phyloP scores from a whole-genome alignment of 768 basidiomycete genomes.

The Gyrodon lividus region DNA sequence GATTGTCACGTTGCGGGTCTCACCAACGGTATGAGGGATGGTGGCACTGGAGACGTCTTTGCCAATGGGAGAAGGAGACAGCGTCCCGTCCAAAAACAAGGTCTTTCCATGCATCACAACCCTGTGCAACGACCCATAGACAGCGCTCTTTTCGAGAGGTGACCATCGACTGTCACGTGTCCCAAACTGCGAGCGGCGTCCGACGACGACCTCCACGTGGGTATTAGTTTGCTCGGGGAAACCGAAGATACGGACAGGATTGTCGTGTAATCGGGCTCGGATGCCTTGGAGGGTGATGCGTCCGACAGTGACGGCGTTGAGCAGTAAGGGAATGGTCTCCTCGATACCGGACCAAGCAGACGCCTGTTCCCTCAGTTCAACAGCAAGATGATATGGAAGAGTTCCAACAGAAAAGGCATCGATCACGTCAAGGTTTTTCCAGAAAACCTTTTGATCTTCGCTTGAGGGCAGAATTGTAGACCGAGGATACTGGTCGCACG shows the following conservation, averaged over 20 bases:
- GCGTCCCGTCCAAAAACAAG: constrained; percentile 80
- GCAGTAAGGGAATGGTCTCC: constrained; percentile 83
- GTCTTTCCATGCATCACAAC: constrained; percentile 91
- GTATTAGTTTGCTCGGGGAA: constrained; percentile 85
- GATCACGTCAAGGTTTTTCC: constrained; percentile 80
- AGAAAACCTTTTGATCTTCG: constrained; percentile 79
- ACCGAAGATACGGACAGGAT: constrained; percentile 89
- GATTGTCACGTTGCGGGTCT: constrained; percentile 23
- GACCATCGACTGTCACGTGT: constrained; percentile 69
- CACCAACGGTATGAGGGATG: constrained; percentile 41
- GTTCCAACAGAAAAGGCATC: constrained; percentile 90
- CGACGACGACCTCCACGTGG: constrained; percentile 89
- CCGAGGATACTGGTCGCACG: constrained; percentile 66
- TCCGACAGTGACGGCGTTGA: constrained; percentile 81
- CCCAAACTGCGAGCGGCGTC: constrained; percentile 62
- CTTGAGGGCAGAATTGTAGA: constrained; percentile 64
- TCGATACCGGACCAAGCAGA: constrained; percentile 78
- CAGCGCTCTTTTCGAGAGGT: constrained; percentile 61
- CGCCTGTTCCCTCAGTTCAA: constrained; percentile 55
- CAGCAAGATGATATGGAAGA: constrained; percentile 75
- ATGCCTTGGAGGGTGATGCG: constrained; percentile 83
- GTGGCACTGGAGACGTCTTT: constrained; percentile 70
- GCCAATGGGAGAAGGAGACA: constrained; percentile 59
- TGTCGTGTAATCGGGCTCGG: constrained; percentile 81
- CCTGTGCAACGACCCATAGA: constrained; percentile 81